phyloP scores from a whole-genome alignment of 2,329 filamentous ascomycete species.

The Thelonectria olida region DNA sequence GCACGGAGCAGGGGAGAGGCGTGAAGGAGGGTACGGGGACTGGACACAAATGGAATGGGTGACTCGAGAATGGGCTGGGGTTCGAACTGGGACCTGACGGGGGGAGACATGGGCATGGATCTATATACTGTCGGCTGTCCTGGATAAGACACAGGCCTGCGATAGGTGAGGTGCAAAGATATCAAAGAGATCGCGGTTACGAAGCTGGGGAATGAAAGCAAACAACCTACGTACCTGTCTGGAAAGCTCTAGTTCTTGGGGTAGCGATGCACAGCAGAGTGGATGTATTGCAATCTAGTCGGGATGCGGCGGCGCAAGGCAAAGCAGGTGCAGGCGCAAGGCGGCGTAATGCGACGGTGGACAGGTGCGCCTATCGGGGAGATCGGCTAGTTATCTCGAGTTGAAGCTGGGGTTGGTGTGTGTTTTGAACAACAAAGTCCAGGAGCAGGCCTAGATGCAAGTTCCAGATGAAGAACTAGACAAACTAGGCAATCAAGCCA shows the following conservation, averaged over 20 bases:
- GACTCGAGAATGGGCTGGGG: constrained; percentile 31
- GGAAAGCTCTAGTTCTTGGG: constrained; percentile 11
- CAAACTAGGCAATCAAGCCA: constrained; percentile 15
- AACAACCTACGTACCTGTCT: constrained; percentile 4
- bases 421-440: background rate
- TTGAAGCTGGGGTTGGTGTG: background rate
- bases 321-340: constrained; percentile 24
- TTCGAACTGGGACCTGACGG: constrained; percentile 27
- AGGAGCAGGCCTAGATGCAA: background rate
- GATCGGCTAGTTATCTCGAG: constrained; percentile 19
- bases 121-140: constrained; percentile 10
- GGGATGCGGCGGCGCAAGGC: constrained; percentile 29
- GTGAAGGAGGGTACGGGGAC: constrained; percentile 23
- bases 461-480: constrained; percentile 11
- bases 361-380: constrained; percentile 33
- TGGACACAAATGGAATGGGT: constrained; percentile 25
- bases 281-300: constrained; percentile 23
- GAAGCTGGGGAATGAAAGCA: background rate
- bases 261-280: background rate
- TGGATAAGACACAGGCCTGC: constrained; percentile 14
- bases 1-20: constrained; percentile 16
- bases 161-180: constrained; percentile 1
- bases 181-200: background rate
- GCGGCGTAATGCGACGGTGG: constrained; percentile 35
- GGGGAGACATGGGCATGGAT: constrained; percentile 18